A percentile compares a stretch with the other conserved stretches of the same genome.
These are phyloP conservation scores for Lobosporangium transversale DNA, from an alignment of 192 early-diverging fungal species.

Conservation along the genomic window DNA sequence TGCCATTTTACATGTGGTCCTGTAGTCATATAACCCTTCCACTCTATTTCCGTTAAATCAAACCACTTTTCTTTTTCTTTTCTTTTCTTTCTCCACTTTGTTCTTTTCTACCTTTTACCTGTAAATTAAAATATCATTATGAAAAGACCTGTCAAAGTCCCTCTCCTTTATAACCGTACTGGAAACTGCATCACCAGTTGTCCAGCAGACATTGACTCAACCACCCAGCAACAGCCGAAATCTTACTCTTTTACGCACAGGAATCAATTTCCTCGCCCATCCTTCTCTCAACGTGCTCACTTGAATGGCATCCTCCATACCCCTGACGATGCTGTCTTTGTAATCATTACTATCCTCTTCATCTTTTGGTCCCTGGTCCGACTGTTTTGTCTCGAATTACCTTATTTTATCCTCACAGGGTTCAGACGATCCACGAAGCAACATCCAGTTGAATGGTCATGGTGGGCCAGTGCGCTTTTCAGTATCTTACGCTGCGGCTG, in stretches of 20 bases:
- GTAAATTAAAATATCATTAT: neutral
- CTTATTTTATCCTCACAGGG: slow-evolving; percentile 19
- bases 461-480: slow-evolving; percentile 20
- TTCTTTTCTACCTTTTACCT: neutral
- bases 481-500: slow-evolving; percentile 1
- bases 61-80: neutral
- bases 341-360: neutral
- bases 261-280: slow-evolving; percentile 6
- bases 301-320: slow-evolving; percentile 17
- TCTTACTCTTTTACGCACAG: no score
- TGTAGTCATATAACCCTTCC: neutral
- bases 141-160: slow-evolving; percentile 2
- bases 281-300: slow-evolving; percentile 26
- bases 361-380: slow-evolving; percentile 22
- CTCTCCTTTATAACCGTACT: slow-evolving; percentile 5
- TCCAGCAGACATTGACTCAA: neutral
- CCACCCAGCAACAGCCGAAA: no score
- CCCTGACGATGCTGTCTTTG: slow-evolving; percentile 14
- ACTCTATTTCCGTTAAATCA: neutral
- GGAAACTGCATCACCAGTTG: neutral
- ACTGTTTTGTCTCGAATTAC: slow-evolving; percentile 22
- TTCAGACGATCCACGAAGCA: slow-evolving; percentile 27
- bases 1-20: neutral
- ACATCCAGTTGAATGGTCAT: slow-evolving; percentile 22
- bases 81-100: neutral